These are phyloP conservation scores for Cenchrus purpureus DNA, from an alignment of 176 grass and related monocot genomes.

Conservation along the genomic window DNA sequence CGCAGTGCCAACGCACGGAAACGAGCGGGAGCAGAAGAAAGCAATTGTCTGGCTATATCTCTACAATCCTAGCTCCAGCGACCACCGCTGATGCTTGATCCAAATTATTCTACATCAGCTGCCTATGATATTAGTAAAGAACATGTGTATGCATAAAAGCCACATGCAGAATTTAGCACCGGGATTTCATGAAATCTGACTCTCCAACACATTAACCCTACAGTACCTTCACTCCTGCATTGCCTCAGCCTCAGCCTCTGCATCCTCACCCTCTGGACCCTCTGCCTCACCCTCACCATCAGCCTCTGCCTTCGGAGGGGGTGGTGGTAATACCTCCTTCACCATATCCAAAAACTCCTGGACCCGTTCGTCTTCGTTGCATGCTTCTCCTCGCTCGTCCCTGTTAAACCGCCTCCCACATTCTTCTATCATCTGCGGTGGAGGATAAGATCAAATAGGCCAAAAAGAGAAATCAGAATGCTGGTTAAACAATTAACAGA, in stretches of 20 bases:
- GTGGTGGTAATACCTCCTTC: conserved; percentile 52
- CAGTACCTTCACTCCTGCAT: conserved; percentile 10
- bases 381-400: conserved; percentile 23
- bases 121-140: neutral
- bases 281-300: neutral
- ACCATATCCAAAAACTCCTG: conserved; percentile 49
- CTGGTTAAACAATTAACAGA: conserved; percentile 6
- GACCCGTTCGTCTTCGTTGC: conserved; percentile 23
- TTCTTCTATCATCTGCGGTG: conserved; percentile 52
- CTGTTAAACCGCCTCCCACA: conserved; percentile 48
- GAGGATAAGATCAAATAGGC: neutral
- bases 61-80: too few species aligned
- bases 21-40: too few species aligned
- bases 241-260: neutral
- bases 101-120: too few species aligned
- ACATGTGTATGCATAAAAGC: neutral
- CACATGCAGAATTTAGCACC: neutral
- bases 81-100: too few species aligned
- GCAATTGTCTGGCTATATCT: too few species aligned
- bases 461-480: neutral
- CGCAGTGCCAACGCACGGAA: too few species aligned
- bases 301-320: conserved; percentile 33
- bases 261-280: neutral
- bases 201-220: neutral
- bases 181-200: neutral